phyloP scores from a whole-genome alignment of 73 alveolate species.

The Symbiodinium pilosum region DNA sequence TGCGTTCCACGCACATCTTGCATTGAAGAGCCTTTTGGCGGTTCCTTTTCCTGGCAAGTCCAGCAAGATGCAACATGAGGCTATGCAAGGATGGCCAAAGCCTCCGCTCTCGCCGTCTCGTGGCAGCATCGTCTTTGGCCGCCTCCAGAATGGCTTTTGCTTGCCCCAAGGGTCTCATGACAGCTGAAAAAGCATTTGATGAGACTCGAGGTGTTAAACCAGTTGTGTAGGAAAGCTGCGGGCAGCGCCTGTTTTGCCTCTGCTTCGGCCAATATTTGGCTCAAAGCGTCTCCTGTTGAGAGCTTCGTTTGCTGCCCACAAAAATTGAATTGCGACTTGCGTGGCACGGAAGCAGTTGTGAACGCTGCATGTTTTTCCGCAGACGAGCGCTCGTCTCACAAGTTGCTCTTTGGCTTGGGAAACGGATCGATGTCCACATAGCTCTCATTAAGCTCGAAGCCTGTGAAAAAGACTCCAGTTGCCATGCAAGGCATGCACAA shows the following conservation, averaged over 20 bases:
- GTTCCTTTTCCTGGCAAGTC: conserved; percentile 40
- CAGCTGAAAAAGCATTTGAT: neutral
- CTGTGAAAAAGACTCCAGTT: neutral
- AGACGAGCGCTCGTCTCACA: conserved; percentile 11
- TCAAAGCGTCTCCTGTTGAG: conserved; percentile 54
- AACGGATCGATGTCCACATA: neutral
- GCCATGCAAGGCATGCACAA: too few species aligned
- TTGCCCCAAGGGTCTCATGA: too few species aligned
- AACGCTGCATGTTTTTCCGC: too few species aligned
- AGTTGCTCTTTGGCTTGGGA: neutral
- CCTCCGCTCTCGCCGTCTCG: conserved; percentile 60
- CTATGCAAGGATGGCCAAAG: too few species aligned
- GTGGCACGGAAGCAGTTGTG: too few species aligned
- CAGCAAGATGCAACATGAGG: neutral
- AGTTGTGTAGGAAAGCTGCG: neutral
- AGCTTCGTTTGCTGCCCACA: too few species aligned
- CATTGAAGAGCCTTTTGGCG: conserved; percentile 43
- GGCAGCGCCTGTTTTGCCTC: conserved; percentile 37
- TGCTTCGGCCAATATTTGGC: conserved; percentile 34
- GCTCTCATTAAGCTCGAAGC: neutral
- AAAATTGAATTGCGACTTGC: too few species aligned
- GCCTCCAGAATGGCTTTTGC: too few species aligned
- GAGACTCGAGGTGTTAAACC: neutral
- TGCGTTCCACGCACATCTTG: neutral
- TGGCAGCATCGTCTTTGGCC: conserved; percentile 54